Base-by-base conservation (phyloP, 78 protist species). In the Dictyostelium brefeldianum region DNA sequence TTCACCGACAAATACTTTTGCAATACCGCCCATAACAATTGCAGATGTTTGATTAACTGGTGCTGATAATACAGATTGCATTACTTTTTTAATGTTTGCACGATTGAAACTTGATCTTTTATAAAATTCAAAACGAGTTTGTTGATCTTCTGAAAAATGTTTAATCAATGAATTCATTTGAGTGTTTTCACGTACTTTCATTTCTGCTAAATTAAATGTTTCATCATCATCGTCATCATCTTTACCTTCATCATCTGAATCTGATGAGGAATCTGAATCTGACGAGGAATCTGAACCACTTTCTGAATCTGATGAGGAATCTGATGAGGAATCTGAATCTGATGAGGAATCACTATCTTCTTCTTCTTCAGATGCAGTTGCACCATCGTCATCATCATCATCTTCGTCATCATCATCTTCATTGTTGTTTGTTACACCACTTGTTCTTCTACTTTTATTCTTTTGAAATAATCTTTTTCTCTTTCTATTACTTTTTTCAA, bases 1-100 rank as follows among this genome's bases (percentile, higher is more conserved):
- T 75, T 85, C 92, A 59, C 92, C 92, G 10, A 85, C 92, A 50
- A 85, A 85, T 10, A 85, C 92, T 48, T 85, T 85, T 12, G 92
- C 53, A 18, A 85, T 85, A 85, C 92, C 92, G 20, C 75, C 92
- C 92, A 85, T 85, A 20, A 85, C 80, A 17, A 85, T 73, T n/a
- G 83, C 83, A 14, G 83, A 54, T 6, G 81, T 85, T 78, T 74
- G 83, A 75, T 85, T 85, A 5, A 85, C 92, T 17, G 81, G 81
- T 59, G 92, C 78, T 7, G 29, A 73, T 12, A 85, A 22, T 6
- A 85, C 92, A 59, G 50, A 43, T 75, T 85, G 92, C 92, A 85
- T 85, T 11, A 85, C 80, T 29, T 85, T 85, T 36, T 70, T 67
- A 47, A 85, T 71, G 11, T 75, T 85, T 5, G 80, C 77, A 54